Conservation (phyloP, 192 early-diverging fungal species). For the Spinellus fusiger region DNA sequence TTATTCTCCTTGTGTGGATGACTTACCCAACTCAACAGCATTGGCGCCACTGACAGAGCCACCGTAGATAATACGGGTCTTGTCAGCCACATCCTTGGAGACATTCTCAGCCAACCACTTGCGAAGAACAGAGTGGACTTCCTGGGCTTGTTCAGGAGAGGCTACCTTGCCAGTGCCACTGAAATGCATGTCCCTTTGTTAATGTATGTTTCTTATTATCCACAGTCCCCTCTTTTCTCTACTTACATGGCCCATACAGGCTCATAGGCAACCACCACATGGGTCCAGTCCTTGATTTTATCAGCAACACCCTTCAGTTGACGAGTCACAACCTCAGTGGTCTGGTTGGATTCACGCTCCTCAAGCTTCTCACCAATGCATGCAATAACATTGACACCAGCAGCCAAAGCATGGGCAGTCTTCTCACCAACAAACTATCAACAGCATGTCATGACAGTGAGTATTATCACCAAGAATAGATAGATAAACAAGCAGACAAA, state of each 20-base stretch:
- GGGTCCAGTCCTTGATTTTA: conserved; percentile 79
- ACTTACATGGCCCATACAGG: conserved; percentile 95
- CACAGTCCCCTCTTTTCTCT: not conserved
- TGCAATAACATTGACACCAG: conserved; percentile 88
- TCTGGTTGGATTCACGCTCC: conserved; percentile 87
- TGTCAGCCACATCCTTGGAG: conserved; percentile 75
- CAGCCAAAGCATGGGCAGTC: conserved; percentile 77
- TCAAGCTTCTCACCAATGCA: conserved; percentile 96
- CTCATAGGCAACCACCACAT: conserved; percentile 98
- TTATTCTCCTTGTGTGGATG: not conserved
- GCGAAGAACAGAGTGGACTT: conserved; percentile 87
- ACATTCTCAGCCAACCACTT: conserved; percentile 82
- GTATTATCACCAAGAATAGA: not conserved
- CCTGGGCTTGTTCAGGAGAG: conserved; percentile 92
- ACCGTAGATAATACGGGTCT: conserved; percentile 94
- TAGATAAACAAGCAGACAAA: not conserved
- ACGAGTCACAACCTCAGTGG: conserved; percentile 79
- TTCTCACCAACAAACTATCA: conserved; percentile 77
- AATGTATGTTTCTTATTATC: not conserved
- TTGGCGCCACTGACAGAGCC: conserved; percentile 91
- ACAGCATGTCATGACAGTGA: not conserved
- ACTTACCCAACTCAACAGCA: conserved; percentile 63
- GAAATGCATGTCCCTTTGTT: not conserved
- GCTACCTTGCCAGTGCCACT: conserved; percentile 96
- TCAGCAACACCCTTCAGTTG: conserved; percentile 85